phyloP scores from a whole-genome alignment of 805 yeast genomes.

The Candida nanaspora region DNA sequence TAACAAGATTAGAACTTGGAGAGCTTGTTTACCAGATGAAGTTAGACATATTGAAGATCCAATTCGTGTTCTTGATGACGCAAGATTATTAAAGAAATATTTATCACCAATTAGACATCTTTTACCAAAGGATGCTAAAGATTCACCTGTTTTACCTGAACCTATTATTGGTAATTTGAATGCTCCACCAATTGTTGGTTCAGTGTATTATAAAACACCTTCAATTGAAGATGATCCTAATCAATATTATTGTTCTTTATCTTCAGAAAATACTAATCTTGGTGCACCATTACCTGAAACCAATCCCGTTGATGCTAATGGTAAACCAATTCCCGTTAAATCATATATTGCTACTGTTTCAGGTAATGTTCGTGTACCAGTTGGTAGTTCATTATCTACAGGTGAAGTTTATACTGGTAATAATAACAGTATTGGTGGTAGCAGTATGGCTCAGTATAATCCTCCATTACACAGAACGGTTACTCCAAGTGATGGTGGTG shows the following conservation, averaged over 20 bases:
- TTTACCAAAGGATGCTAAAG: slow-evolving; percentile 67
- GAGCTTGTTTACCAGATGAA: slow-evolving; percentile 96
- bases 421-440: too few species aligned
- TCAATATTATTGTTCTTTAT: slow-evolving; percentile 39
- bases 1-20: slow-evolving; percentile 96
- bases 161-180: slow-evolving; percentile 75
- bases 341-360: background rate
- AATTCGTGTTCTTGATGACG: slow-evolving; percentile 56
- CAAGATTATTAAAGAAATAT: slow-evolving; percentile 62
- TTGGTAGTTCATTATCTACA: background rate
- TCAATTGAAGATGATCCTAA: slow-evolving; percentile 79
- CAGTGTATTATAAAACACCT: slow-evolving; percentile 73
- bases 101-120: slow-evolving; percentile 81
- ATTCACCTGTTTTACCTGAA: slow-evolving; percentile 70
- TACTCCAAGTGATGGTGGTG: too few species aligned
- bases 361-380: background rate
- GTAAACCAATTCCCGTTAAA: background rate
- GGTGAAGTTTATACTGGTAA: background rate
- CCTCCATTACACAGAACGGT: too few species aligned
- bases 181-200: slow-evolving; percentile 94
- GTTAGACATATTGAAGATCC: slow-evolving; percentile 82
- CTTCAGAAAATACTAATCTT: background rate
- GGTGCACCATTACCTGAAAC: background rate
- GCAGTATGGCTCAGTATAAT: too few species aligned
- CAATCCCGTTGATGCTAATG: background rate